Evolutionary conservation across 2,329 filamentous ascomycete species (phyloP).

Genomic region (Aspergillus sp.): DNA sequence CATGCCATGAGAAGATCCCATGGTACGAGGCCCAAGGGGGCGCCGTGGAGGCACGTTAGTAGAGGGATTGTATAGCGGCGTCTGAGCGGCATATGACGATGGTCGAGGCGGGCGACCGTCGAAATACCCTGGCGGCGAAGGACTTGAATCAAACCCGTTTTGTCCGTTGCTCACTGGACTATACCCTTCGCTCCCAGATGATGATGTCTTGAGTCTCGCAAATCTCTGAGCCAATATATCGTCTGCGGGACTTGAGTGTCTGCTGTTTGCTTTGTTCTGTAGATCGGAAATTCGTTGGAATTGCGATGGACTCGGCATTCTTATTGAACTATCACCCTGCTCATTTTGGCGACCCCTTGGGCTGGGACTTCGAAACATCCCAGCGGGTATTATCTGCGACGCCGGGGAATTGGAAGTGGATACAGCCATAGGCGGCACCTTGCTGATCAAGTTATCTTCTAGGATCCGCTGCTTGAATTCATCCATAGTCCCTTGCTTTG

Average conservation of each 20-base stretch:
- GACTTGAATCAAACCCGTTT: constrained; percentile 5
- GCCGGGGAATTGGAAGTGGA: constrained; percentile 6
- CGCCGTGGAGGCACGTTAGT: constrained; percentile 21
- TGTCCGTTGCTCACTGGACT: constrained; percentile 5
- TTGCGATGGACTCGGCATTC: constrained; percentile 38
- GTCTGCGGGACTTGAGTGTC: constrained; percentile 21
- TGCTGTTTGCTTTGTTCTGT: constrained; percentile 11
- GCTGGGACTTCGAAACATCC: constrained; percentile 5
- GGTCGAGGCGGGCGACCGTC: constrained; percentile 19
- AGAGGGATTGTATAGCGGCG: constrained; percentile 10
- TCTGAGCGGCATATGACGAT: constrained; percentile 16
- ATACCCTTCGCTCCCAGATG: constrained; percentile 9
- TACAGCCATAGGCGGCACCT: constrained; percentile 19
- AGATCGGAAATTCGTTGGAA: constrained; percentile 25
- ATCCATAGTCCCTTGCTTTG: constrained; percentile 39
- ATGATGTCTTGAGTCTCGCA: constrained; percentile 30
- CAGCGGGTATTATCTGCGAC: constrained; percentile 8
- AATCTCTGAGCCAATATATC: constrained; percentile 40
- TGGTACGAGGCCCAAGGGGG: constrained; percentile 39
- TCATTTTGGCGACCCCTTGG: constrained; percentile 20
- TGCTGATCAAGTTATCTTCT: constrained; percentile 30
- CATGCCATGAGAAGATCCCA: constrained; percentile 29
- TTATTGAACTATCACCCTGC: constrained; percentile 13
- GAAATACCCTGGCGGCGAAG: constrained; percentile 9
- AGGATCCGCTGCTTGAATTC: constrained; percentile 37